phyloP scores from a whole-genome alignment of 106 monocot genomes.

The Allium sativum region DNA sequence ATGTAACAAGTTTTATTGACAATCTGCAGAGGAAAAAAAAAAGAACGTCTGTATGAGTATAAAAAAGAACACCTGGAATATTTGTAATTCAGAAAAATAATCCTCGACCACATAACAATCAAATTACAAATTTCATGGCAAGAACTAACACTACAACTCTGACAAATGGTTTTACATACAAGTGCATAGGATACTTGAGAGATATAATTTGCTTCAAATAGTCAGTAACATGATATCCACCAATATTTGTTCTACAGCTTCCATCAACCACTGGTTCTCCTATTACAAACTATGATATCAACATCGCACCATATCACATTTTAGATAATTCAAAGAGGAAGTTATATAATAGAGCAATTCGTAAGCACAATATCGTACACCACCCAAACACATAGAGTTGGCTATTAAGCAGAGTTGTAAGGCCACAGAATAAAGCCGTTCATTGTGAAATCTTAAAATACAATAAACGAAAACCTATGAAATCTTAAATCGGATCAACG shows the following conservation, averaged over 20 bases:
- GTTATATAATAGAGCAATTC: neutral
- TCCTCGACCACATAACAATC: conserved; percentile 81
- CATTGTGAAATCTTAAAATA: too few species aligned
- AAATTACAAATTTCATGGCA: conserved; percentile 34
- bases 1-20: too few species aligned
- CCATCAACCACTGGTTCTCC: conserved; percentile 81
- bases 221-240: conserved; percentile 84
- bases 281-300: conserved; percentile 47
- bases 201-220: conserved; percentile 95
- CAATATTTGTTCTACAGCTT: conserved; percentile 76
- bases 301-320: conserved; percentile 4
- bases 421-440: too few species aligned
- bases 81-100: conserved; percentile 70
- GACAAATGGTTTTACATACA: conserved; percentile 21
- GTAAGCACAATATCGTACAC: too few species aligned
- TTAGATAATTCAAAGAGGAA: neutral
- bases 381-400: too few species aligned
- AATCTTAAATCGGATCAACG: too few species aligned
- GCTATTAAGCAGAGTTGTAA: too few species aligned
- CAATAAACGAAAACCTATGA: too few species aligned
- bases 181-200: conserved; percentile 84
- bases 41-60: neutral
- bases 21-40: too few species aligned
- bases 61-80: conserved; percentile 48
- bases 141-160: too few species aligned